Evolutionary conservation across 768 basidiomycete genomes (phyloP), one percentile per base, ranked within the genome.

Genomic region (Russula emetica): DNA sequence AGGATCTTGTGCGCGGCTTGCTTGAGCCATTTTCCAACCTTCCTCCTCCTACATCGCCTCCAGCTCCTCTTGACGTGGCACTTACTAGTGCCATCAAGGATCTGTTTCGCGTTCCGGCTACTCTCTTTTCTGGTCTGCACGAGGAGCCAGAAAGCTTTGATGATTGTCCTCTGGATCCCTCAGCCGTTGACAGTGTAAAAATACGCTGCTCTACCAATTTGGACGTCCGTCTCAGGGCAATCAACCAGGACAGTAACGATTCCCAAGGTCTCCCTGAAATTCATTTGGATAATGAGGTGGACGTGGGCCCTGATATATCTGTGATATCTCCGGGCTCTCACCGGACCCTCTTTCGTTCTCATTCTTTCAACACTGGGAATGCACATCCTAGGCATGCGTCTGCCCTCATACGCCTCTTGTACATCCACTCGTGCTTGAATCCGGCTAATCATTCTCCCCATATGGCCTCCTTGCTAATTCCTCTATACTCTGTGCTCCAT

Each of bases 1-100:
- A 92, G 90, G 87, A 87, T 66, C 83, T 92, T 64, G 81, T 90
- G 34, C 82, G 79, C 58, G 82, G 85, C 30, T 75, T 91, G 55
- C 74, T 91, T 10, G 72, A 78, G 53, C 86, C 85, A 3, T 78
- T 89, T 51, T 71, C 76, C 11, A 38, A 88, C 50, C 66, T 69
- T 36, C 66, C 66, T 53, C 66, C 66, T 53, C 68, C 68, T 5
- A 69, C 62, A 28, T 60, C 56, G 9, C 62, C 66, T 36, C 59
- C 42, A 3, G 32, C 51, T 26, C 51, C 66, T 34, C 62, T 69
- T n/a, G 68, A 69, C 30, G 51, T 53, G 11, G 65, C 66, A 20
- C 66, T 69, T 28, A 64, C 63, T 50, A 34, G 44, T 40, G 59
- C 68, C 45, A 64, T 64, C 30, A 69, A 67, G 26, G 68, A 69